Evolutionary conservation across 805 yeast genomes (phyloP).

Genomic region (Lachancea nothofagi): DNA sequence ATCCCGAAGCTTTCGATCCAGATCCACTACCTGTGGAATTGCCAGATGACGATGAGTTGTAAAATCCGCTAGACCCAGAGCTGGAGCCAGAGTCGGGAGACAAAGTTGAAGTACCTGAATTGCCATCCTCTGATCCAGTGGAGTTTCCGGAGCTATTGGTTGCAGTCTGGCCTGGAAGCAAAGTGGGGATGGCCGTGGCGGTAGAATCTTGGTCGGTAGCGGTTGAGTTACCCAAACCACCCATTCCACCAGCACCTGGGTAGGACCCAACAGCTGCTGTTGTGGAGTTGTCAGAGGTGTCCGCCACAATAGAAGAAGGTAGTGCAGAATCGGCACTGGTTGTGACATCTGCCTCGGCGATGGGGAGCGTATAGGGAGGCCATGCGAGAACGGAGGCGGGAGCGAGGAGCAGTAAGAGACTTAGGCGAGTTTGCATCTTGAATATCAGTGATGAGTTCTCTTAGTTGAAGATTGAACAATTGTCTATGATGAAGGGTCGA

Average conservation of each 20-base stretch:
- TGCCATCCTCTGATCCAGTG: background rate
- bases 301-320: background rate
- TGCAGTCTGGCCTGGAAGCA: background rate
- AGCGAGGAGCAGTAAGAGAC: background rate
- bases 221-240: background rate
- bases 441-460: background rate
- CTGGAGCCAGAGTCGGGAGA: background rate
- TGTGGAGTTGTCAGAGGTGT: background rate
- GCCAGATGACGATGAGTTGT: background rate
- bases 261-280: background rate
- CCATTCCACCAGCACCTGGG: background rate
- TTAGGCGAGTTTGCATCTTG: background rate
- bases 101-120: background rate
- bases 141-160: slow-evolving; percentile 1
- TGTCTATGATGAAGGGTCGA: too few relatives aligned
- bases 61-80: background rate
- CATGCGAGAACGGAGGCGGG: background rate
- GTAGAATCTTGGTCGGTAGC: background rate
- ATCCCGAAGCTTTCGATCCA: background rate
- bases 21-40: background rate
- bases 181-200: background rate
- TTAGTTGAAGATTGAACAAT: background rate
- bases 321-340: background rate
- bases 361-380: too few relatives aligned
- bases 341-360: too few relatives aligned